Conservation (phyloP, 2,329 filamentous ascomycete genomes). For the Tolypocladium ovalisporum region DNA sequence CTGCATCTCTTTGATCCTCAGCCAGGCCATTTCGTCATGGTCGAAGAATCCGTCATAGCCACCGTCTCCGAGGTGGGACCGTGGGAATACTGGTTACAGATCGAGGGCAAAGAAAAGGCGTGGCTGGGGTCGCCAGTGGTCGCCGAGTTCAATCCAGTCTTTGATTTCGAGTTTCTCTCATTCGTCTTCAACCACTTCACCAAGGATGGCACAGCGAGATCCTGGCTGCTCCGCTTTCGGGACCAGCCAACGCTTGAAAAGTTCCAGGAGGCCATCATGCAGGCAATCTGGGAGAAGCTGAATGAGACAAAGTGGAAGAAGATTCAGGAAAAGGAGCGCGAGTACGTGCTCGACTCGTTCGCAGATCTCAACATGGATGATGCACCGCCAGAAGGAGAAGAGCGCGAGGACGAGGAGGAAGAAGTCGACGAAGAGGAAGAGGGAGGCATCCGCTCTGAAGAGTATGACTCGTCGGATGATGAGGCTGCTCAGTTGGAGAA, state of each 20-base stretch:
- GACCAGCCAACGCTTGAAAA: constrained; percentile 69
- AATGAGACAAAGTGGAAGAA: constrained; percentile 93
- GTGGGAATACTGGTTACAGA: constrained; percentile 95
- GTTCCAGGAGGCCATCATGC: constrained; percentile 91
- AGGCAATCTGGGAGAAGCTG: constrained; percentile 90
- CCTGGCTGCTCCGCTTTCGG: constrained; percentile 89
- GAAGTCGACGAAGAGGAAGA: constrained; percentile 53
- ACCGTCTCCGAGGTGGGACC: constrained; percentile 76
- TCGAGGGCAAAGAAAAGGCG: constrained; percentile 62
- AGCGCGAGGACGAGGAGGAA: constrained; percentile 45
- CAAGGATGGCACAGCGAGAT: constrained; percentile 80
- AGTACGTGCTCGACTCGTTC: constrained; percentile 93
- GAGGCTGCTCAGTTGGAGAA: constrained; percentile 59
- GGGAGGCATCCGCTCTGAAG: constrained; percentile 58
- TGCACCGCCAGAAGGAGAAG: constrained; percentile 38
- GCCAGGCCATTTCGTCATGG: constrained; percentile 71
- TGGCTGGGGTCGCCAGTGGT: constrained; percentile 82
- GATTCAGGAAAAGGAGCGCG: constrained; percentile 80
- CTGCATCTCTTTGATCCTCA: constrained; percentile 90
- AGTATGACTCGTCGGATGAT: constrained; percentile 60
- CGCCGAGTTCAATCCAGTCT: constrained; percentile 92
- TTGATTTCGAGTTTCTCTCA: constrained; percentile 97
- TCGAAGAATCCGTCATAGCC: constrained; percentile 65
- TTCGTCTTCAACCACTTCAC: constrained; percentile 99
- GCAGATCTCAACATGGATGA: constrained; percentile 92